Evolutionary conservation across 805 yeast species (phyloP), one percentile per base, ranked within the genome.

Genomic region (Nakazawaea wickerhamii): DNA sequence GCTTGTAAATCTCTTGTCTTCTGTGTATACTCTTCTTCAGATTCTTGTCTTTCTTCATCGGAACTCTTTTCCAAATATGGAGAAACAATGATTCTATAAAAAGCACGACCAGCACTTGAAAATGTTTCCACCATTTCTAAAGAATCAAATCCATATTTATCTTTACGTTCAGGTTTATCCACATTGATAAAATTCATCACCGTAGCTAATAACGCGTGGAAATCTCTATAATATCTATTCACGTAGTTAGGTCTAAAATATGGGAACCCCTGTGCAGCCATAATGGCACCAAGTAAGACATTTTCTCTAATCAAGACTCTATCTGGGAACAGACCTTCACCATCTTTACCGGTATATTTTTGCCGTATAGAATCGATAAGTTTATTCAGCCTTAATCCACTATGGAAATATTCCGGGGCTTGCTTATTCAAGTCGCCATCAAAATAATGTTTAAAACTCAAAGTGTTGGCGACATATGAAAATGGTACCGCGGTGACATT

Each of bases 221-320:
- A 40, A 19, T 40, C 44, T 20, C 44, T 27, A 13, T 13, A 34
- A 22, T 18, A 40, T 18, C 35, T 40, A 25, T 35, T 40, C n/a
- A 40, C 10, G 15, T 40, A 40, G 27, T 40, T 34, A 20, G 44
- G 44, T 5, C 44, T 20, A 23, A 34, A 30, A 23, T 7, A 40
- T 6, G 37, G 37, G 22, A 42, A 42, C n/a, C 21, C 35, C 8
- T 41, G 40, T 13, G 28, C 19, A 11, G 36, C 27, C 4, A 35
- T 20, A 5, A 8, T 13, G 9, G 11, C 8, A 6, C 39, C 44
- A 13, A 35, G 21, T 20, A 10, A 8, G 6, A 27, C 11, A 38
- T 17, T 23, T 6, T 21, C 28, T 23, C 21, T 30, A 15, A 33
- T 28, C 33, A 38, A 30, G 5, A 20, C 26, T 17, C 7, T 17